These are phyloP conservation scores for Cladochytrium tenue DNA, from an alignment of 371 early-diverging fungal genomes.

Conservation along the genomic window DNA sequence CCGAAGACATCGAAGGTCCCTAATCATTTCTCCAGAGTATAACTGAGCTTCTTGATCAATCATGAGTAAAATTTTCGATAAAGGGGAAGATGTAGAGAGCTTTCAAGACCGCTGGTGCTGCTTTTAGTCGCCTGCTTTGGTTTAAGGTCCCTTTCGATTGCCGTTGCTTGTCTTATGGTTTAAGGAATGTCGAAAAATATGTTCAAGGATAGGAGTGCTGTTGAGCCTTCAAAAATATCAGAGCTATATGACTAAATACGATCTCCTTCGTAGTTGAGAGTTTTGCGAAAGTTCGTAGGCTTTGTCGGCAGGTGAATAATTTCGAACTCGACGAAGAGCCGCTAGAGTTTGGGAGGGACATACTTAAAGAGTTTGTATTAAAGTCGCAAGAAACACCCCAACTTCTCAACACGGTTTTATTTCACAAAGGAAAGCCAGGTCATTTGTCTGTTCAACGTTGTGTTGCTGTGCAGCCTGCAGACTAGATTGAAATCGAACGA, in stretches of 20 bases:
- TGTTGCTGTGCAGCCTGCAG: slow-evolving; percentile 82
- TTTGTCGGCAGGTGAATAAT: background rate
- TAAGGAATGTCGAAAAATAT: slow-evolving; percentile 95
- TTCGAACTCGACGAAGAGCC: slow-evolving; percentile 12
- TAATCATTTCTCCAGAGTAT: slow-evolving; percentile 68
- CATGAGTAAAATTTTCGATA: slow-evolving; percentile 77
- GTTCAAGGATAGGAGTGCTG: slow-evolving; percentile 66
- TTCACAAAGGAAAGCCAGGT: slow-evolving; percentile 91
- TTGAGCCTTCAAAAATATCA: slow-evolving; percentile 84
- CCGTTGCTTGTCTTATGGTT: background rate
- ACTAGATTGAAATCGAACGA: slow-evolving; percentile 66
- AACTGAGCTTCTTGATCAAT: slow-evolving; percentile 68
- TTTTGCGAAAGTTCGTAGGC: slow-evolving; percentile 70
- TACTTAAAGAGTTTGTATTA: slow-evolving; percentile 69
- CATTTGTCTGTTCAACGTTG: slow-evolving; percentile 86
- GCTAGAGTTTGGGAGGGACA: slow-evolving; percentile 27
- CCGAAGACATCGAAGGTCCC: slow-evolving; percentile 63
- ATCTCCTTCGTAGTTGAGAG: slow-evolving; percentile 87
- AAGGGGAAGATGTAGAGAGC: slow-evolving; percentile 53
- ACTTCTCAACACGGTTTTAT: slow-evolving; percentile 80
- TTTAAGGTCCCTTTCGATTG: slow-evolving; percentile 11
- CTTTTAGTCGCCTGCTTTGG: slow-evolving; percentile 46
- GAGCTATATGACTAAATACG: slow-evolving; percentile 95
- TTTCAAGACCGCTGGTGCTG: slow-evolving; percentile 63
- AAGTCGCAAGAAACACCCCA: slow-evolving; percentile 50